Evolutionary conservation across 805 yeast genomes (phyloP), one percentile per base, ranked within the genome.

Genomic region (Saccharomyces jurei): DNA sequence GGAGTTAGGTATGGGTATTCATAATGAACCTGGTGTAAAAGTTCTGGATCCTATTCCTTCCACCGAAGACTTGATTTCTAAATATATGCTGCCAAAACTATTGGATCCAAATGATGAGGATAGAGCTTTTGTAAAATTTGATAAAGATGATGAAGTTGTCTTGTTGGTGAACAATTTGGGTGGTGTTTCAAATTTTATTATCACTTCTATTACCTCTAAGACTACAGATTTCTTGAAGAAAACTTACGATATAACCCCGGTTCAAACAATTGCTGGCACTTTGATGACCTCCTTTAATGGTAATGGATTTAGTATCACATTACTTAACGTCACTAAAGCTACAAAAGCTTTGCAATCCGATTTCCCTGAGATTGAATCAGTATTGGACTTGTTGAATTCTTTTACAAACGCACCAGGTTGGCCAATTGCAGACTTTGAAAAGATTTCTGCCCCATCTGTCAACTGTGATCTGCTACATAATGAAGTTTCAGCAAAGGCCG

Each of bases 1-100:
- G 66, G 98, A 91, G 69, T 77, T 91, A 55, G 98, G 98, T 28
- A 85, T 91, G 83, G 98, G 98, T 48, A 91, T 91, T 57, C 98
- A 91, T 71, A 91, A 91, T 64, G 98, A 91, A 69, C 94, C 96
- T 0, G 97, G 97, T 57, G 83, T 83, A 55, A 76, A 79, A 63
- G 63, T 71, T 14, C 59, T 76, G 26, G 72, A 72, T 17, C 77
- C 77, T 52, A 81, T 91, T 61, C 97, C 97, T 27, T 67, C 81
- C 0, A 81, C 89, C 51, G 84, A 81, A 17, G 79, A 79, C 0
- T 72, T 92, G 31, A 74, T 83, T 49, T 67, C 77, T 29, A 74
- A 76, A 27, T 75, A 80, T 30, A 76, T 92, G 75, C 77, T 86
- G 52, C 75, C 82, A 48, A 81, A 81, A 63, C 71, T 91, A 55